These are phyloP conservation scores for Solanum bukasovii DNA, from an alignment of 257 asterid species.

Conservation along the genomic window DNA sequence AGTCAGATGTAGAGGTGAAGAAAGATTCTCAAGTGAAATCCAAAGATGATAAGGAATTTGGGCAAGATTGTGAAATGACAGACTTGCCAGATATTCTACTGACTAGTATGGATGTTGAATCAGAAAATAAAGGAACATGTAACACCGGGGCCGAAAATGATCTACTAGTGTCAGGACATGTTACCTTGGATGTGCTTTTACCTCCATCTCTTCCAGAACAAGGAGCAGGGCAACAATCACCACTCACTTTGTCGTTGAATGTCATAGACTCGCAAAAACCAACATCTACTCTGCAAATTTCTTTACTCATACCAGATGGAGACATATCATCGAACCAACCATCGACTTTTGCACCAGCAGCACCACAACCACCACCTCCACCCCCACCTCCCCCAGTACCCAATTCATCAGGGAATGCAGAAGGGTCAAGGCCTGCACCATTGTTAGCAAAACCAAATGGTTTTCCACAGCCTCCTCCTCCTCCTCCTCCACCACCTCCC, in stretches of 20 bases:
- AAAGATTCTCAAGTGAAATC: constrained; percentile 10
- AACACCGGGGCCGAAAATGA: neutral
- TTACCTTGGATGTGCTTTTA: constrained; percentile 12
- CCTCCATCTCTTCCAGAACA: constrained; percentile 18
- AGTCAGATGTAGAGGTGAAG: neutral
- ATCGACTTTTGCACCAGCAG: neutral
- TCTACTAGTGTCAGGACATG: constrained; percentile 5
- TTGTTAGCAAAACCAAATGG: neutral
- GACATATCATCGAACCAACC: neutral
- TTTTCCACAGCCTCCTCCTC: constrained; percentile 21
- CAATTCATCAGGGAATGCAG: neutral
- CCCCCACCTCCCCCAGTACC: constrained; percentile 16
- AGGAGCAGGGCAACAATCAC: neutral
- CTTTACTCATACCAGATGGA: neutral
- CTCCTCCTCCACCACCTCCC: constrained; percentile 20
- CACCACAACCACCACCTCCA: constrained; percentile 12
- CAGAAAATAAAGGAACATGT: constrained; percentile 2
- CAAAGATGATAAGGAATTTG: constrained; percentile 2
- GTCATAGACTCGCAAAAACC: constrained; percentile 4
- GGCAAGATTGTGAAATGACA: constrained; percentile 25
- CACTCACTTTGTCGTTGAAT: neutral
- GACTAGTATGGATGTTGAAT: constrained; percentile 6
- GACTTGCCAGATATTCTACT: constrained; percentile 1
- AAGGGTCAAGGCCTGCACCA: neutral
- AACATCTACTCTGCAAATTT: neutral